Base-by-base conservation (phyloP, 2,329 filamentous ascomycete species). In the Exophiala mesophila region DNA sequence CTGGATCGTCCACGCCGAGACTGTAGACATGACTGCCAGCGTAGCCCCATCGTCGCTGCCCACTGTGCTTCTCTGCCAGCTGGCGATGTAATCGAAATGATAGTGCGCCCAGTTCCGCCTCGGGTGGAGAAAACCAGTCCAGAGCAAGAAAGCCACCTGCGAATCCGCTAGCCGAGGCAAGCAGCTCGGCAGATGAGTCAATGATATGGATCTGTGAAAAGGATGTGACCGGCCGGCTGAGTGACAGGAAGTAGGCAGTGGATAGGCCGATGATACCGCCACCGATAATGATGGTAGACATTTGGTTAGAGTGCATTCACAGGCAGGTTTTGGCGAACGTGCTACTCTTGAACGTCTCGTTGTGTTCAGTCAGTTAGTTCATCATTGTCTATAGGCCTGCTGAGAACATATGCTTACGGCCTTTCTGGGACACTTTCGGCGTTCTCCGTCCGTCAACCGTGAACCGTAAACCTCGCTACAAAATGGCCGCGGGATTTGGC, bases 141-240 rank as follows among this genome's bases (percentile, higher is more conserved):
- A 70, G 71, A 0, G 84, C 84, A 6, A 89, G 58, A 56, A 89
- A 90, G 0, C 85, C 85, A 13, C 74, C 86, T 0, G 84, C 83
- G 52, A 77, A 80, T 1, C 85, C 84, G 2, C 83, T 88, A 0
- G 85, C 84, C 20, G 81, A 85, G 8, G 77, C 73, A 62, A 89
- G 87, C 21, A 89, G 71, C 49, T 77, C 60, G 0, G 70, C 60
- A 3, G 74, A 73, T 4, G 74, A 67, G 54, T 82, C 79, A 28
- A 83, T 49, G 16, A 83, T 63, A 49, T 79, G 74, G 39, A 82
- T 78, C 21, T 68, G 64, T 3, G 69, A 63, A 33, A 59, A 51
- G 32, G 63, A 58, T 66, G 66, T 40, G 64, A 62, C 33, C 9
- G 59, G 57, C 6, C 57, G 55, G 1, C 59, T 59, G 36, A 64